Conservation (phyloP, 441 rosid species). For the Brassica hybrid region DNA sequence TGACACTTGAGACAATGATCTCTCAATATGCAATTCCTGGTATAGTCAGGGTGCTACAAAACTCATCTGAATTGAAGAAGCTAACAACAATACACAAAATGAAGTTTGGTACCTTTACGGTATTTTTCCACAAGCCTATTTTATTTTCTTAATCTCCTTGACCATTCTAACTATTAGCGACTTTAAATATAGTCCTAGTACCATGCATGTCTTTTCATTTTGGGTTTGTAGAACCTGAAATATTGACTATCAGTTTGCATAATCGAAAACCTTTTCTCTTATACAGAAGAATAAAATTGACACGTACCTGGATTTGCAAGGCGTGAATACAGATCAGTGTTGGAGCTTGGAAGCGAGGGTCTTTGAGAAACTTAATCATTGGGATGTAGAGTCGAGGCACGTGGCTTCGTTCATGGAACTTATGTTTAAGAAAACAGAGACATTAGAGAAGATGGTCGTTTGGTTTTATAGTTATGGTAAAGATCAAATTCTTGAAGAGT, state of each 20-base stretch:
- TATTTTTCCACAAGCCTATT: slow-evolving; percentile 1
- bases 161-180: slow-evolving; percentile 1
- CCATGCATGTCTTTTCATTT: slow-evolving; percentile 8
- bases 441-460: slow-evolving; percentile 15
- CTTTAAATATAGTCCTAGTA: background rate
- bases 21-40: slow-evolving; percentile 12
- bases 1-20: background rate
- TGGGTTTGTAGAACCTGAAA: background rate
- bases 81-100: slow-evolving; percentile 3
- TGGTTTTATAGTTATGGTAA: background rate
- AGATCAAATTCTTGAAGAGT: background rate
- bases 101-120: background rate
- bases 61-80: slow-evolving; percentile 12
- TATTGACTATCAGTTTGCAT: background rate
- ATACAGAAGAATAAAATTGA: background rate
- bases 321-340: background rate
- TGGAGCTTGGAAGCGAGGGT: background rate
- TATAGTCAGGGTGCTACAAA: slow-evolving; percentile 10
- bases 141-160: background rate
- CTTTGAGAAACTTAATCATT: background rate
- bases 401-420: slow-evolving; percentile 21
- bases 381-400: background rate
- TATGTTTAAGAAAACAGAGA: background rate
- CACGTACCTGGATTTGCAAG: background rate
- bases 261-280: background rate